These are phyloP conservation scores for Maudiozyma humilis DNA, from an alignment of 1,139 yeast species.

Conservation along the genomic window DNA sequence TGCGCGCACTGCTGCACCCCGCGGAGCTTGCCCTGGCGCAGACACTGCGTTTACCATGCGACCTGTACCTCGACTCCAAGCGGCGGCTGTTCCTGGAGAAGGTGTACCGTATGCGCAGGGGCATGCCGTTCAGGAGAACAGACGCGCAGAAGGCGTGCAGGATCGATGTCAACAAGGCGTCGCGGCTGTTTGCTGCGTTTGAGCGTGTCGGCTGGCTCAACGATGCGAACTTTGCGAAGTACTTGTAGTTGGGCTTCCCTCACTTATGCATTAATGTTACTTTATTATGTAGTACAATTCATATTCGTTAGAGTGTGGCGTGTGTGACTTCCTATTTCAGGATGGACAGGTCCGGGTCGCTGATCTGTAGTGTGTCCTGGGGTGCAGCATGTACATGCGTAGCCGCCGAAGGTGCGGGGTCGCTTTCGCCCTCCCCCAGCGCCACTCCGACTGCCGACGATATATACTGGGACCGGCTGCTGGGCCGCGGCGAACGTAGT, in stretches of 20 bases:
- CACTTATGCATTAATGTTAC: too few relatives aligned
- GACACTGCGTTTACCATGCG: constrained; percentile 76
- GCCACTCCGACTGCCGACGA: background rate
- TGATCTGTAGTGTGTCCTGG: too few relatives aligned
- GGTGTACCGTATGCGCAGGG: constrained; percentile 63
- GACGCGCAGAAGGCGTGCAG: constrained; percentile 97
- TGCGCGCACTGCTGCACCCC: constrained; percentile 66
- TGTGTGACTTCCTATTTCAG: too few relatives aligned
- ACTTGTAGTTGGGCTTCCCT: too few relatives aligned
- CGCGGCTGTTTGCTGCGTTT: constrained; percentile 84
- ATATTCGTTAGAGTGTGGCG: too few relatives aligned
- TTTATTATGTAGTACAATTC: too few relatives aligned
- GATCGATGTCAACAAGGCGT: constrained; percentile 93
- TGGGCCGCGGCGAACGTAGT: too few relatives aligned
- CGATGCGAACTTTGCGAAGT: constrained; percentile 68
- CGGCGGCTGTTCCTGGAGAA: constrained; percentile 83
- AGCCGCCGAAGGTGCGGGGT: too few relatives aligned
- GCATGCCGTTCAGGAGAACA: constrained; percentile 86
- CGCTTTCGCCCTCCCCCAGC: background rate
- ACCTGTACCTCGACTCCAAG: constrained; percentile 84
- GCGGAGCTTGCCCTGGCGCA: constrained; percentile 84
- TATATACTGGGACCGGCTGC: constrained; percentile 6
- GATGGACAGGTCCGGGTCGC: too few relatives aligned
- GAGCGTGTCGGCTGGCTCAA: constrained; percentile 94
- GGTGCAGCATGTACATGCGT: too few relatives aligned